Conservation (phyloP, 179 eudicot genomes). For the Actinidia arguta region DNA sequence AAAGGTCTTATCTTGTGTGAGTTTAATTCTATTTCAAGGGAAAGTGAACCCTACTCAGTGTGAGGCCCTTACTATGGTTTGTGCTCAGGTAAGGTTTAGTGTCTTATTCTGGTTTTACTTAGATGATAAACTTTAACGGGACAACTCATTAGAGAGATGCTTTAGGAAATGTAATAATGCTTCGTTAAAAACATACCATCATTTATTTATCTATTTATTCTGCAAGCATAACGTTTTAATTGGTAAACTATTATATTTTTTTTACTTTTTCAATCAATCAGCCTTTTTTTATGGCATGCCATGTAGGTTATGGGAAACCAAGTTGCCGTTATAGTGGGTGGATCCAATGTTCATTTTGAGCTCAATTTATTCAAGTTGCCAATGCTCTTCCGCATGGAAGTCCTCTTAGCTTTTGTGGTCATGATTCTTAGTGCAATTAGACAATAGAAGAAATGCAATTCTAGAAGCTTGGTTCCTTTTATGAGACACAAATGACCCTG, state of each 20-base stretch:
- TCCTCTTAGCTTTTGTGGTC: not conserved
- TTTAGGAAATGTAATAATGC: conserved; percentile 11
- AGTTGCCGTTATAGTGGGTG: conserved; percentile 94
- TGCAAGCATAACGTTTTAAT: not conserved
- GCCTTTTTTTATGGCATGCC: conserved; percentile 10
- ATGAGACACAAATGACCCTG: no score
- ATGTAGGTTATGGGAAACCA: conserved; percentile 98
- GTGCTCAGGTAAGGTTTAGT: conserved; percentile 81
- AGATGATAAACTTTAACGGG: not conserved
- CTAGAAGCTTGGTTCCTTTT: no score
- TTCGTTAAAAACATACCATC: not conserved
- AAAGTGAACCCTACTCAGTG: conserved; percentile 99
- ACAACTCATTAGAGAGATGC: not conserved
- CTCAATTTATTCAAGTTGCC: conserved; percentile 96
- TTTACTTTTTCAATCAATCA: conserved; percentile 13
- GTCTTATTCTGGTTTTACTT: conserved; percentile 12
- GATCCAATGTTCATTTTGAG: conserved; percentile 99
- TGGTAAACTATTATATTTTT: not conserved
- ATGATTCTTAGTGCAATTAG: no score
- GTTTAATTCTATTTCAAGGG: conserved; percentile 58
- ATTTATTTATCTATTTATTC: not conserved
- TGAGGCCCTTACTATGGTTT: conserved; percentile 98
- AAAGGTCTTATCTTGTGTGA: not conserved
- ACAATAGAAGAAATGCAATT: no score
- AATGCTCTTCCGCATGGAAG: conserved; percentile 87